phyloP scores from a whole-genome alignment of 2,329 filamentous ascomycete species.

The Xylaria sp. region DNA sequence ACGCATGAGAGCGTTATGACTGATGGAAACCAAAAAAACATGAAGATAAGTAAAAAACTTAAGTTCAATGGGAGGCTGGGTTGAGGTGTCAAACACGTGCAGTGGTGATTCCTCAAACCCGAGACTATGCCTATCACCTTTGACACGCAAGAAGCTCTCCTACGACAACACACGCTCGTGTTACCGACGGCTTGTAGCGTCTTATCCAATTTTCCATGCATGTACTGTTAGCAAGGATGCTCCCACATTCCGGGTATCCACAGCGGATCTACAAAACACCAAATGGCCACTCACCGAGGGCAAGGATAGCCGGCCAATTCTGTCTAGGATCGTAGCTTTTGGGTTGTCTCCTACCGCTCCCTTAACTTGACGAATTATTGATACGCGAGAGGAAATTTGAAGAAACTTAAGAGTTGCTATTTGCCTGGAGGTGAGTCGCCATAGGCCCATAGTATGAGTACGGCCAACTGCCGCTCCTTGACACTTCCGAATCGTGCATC shows the following conservation, averaged over 20 bases:
- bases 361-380: not conserved
- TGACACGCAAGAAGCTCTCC: constrained; percentile 2
- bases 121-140: not conserved
- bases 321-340: constrained; percentile 1
- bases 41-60: not conserved
- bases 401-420: not conserved
- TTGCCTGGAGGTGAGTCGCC: constrained; percentile 29
- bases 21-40: not conserved
- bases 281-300: constrained; percentile 37
- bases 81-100: not conserved
- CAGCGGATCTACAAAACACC: constrained; percentile 39
- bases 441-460: constrained; percentile 47
- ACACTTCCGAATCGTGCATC: constrained; percentile 35
- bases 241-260: constrained; percentile 46
- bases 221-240: constrained; percentile 39
- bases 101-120: not conserved
- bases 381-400: constrained; percentile 8
- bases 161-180: constrained; percentile 27
- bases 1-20: not conserved
- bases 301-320: constrained; percentile 21
- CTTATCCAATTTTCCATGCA: constrained; percentile 43
- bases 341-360: not conserved
- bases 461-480: constrained; percentile 43
- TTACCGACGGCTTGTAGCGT: constrained; percentile 44
- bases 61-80: not conserved